These are phyloP conservation scores for Aspergillus tamarii DNA, from an alignment of 2,329 filamentous ascomycete species.

Conservation along the genomic window DNA sequence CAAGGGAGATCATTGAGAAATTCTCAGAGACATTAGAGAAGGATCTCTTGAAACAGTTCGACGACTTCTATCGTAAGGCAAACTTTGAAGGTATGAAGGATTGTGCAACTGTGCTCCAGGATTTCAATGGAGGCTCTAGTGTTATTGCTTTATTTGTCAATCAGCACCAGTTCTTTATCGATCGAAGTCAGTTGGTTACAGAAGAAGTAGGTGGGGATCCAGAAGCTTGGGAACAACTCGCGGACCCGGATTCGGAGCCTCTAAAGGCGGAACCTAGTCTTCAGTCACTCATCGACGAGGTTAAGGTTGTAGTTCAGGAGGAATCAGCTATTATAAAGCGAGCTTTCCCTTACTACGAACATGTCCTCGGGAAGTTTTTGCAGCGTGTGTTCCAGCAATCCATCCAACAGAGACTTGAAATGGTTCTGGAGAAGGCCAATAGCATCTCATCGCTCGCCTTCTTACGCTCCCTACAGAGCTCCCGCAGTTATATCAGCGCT, in stretches of 20 bases:
- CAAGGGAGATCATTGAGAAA: conserved; percentile 89
- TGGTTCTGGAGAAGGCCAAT: conserved; percentile 93
- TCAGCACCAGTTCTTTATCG: conserved; percentile 99
- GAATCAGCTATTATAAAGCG: conserved; percentile 96
- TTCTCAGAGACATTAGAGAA: conserved; percentile 96
- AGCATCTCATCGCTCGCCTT: conserved; percentile 91
- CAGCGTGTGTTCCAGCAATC: conserved; percentile 98
- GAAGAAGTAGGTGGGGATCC: conserved; percentile 70
- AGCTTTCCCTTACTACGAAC: conserved; percentile 94
- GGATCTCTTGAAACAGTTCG: conserved; percentile 92
- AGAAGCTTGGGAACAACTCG: conserved; percentile 86
- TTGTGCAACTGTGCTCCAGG: conserved; percentile 88
- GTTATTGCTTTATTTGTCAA: conserved; percentile 97
- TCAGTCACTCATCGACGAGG: conserved; percentile 90
- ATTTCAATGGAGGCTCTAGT: conserved; percentile 94
- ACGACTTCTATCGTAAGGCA: conserved; percentile 91
- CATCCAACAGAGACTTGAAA: conserved; percentile 91
- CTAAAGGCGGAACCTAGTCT: conserved; percentile 89
- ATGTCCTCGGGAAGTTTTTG: conserved; percentile 88
- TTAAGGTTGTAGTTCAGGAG: conserved; percentile 93
- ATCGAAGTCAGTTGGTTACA: conserved; percentile 85
- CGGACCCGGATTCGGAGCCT: conserved; percentile 90
- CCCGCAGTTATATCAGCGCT: conserved; percentile 82
- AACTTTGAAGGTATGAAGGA: conserved; percentile 99
- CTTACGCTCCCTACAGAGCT: conserved; percentile 85